Conservation (phyloP, 169 alveolate genomes). For the Eimeria acervulina region DNA sequence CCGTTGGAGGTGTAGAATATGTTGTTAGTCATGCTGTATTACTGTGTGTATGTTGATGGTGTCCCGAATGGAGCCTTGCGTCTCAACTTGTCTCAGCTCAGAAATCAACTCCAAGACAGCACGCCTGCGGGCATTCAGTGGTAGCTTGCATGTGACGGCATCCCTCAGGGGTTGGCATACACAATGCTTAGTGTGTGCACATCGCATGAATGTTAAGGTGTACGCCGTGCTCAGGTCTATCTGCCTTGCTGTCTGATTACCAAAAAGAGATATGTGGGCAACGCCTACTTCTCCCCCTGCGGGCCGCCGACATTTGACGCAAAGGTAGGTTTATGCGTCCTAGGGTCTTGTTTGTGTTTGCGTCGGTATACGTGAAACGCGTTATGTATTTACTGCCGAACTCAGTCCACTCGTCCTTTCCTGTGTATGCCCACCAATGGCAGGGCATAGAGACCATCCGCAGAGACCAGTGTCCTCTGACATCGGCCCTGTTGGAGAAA, state of each 20-base stretch:
- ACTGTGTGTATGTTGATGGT: neutral
- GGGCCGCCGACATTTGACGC: constrained; percentile 83
- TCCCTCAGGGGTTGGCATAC: neutral
- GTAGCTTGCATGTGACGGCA: neutral
- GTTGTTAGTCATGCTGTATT: neutral
- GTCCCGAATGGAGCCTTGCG: neutral
- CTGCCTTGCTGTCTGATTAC: constrained; percentile 84
- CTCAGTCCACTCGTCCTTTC: neutral
- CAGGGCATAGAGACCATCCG: constrained; percentile 86
- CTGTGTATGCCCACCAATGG: neutral
- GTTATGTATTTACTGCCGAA: neutral
- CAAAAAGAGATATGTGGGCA: constrained; percentile 84
- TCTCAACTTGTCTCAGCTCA: neutral
- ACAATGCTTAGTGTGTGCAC: neutral
- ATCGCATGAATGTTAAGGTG: neutral
- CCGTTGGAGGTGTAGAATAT: neutral
- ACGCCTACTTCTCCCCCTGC: constrained; percentile 75
- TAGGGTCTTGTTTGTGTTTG: neutral
- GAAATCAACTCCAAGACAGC: neutral
- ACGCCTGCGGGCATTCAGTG: neutral
- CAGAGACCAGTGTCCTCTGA: constrained; percentile 82
- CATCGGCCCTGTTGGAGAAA: constrained; percentile 81
- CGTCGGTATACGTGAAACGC: neutral
- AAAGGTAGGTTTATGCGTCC: constrained; percentile 42
- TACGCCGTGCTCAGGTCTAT: constrained; percentile 70